These are phyloP conservation scores for Dipteronia sinensis DNA, from an alignment of 345 rosid genomes.

Conservation along the genomic window DNA sequence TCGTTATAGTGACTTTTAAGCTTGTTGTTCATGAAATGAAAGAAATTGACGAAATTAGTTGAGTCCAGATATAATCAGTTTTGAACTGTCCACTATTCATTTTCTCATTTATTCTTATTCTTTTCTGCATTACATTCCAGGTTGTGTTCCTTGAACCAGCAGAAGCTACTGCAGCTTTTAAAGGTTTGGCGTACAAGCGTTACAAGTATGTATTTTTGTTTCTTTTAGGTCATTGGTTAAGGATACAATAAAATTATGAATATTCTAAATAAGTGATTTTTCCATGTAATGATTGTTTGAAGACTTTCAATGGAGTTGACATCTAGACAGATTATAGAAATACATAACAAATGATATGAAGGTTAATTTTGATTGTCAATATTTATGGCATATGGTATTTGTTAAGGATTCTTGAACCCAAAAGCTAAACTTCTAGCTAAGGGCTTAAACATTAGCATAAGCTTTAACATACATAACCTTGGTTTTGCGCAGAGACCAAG, in stretches of 20 bases:
- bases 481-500: neutral
- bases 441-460: neutral
- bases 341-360: neutral
- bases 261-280: neutral
- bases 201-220: conserved; percentile 66
- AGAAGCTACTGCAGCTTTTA: conserved; percentile 88
- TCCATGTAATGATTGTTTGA: neutral
- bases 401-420: neutral
- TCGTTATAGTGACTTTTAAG: neutral
- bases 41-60: neutral
- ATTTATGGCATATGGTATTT: neutral
- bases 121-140: conserved; percentile 41
- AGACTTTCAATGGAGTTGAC: neutral
- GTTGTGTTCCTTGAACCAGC: conserved; percentile 88
- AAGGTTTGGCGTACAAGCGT: conserved; percentile 83
- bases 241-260: neutral
- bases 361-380: neutral
- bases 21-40: neutral
- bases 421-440: neutral
- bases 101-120: conserved; percentile 2
- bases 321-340: neutral
- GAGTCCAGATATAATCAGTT: neutral
- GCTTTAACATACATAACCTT: neutral
- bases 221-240: neutral
- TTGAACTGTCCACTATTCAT: neutral